Percentiles rank a stretch among this genome's conserved stretches.
Conservation (phyloP, 306 rosid genomes). For the Potentilla sterilis region DNA sequence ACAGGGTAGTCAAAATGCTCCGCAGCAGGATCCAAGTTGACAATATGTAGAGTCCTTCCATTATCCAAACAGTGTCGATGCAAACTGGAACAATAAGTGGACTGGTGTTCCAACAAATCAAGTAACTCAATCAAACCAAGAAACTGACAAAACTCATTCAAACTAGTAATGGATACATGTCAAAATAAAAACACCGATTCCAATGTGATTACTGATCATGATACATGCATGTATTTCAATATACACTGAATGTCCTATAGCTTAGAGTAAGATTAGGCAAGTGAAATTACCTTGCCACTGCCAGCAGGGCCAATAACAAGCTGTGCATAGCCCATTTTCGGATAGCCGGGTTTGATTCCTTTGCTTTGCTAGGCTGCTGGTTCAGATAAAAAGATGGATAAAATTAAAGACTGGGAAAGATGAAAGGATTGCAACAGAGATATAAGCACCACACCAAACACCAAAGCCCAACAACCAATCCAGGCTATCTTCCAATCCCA, state of each 20-base stretch:
- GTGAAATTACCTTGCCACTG: conserved; percentile 62
- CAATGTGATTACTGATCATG: background rate
- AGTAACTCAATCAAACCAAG: background rate
- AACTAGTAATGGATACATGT: conserved; percentile 9
- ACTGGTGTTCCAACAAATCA: conserved; percentile 38
- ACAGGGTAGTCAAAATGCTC: conserved; percentile 95
- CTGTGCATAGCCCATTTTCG: conserved; percentile 58
- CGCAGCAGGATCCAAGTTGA: conserved; percentile 95
- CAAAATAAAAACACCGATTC: background rate
- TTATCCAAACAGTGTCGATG: conserved; percentile 52
- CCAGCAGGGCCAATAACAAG: conserved; percentile 73
- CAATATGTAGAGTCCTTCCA: conserved; percentile 51
- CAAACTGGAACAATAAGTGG: conserved; percentile 86
- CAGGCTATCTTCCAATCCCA: conserved; percentile 26
- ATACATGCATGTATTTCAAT: background rate
- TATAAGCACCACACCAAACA: conserved; percentile 60
- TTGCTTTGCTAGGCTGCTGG: conserved; percentile 6
- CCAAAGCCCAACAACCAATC: conserved; percentile 44
- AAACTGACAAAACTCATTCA: background rate
- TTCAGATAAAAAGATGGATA: conserved; percentile 33
- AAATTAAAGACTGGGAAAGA: conserved; percentile 45
- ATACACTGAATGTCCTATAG: background rate
- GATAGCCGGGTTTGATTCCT: conserved; percentile 3
- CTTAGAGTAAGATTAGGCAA: background rate
- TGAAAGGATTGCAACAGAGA: conserved; percentile 56